Conservation (phyloP, 163 green algal species). For the Volvox carteri region DNA sequence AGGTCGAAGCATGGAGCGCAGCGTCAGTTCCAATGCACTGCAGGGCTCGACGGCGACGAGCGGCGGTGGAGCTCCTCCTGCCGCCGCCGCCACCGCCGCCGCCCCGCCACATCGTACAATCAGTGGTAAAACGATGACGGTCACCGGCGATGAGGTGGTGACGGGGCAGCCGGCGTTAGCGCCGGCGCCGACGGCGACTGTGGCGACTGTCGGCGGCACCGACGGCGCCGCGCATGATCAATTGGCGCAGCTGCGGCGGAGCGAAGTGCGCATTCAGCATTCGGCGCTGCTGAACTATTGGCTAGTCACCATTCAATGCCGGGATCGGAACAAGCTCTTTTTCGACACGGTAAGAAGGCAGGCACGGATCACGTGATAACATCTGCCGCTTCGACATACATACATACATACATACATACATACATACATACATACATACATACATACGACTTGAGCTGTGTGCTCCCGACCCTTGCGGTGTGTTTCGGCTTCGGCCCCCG, state of each 20-base stretch:
- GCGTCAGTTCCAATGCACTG: constrained; percentile 11
- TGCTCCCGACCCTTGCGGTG: too few species aligned
- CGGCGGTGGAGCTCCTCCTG: not conserved
- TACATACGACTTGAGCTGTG: too few species aligned
- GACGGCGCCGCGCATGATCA: constrained; percentile 17
- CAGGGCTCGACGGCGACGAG: not conserved
- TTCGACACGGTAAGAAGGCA: constrained; percentile 94
- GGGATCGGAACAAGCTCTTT: constrained; percentile 96
- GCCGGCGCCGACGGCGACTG: constrained; percentile 36
- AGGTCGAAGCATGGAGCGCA: not conserved
- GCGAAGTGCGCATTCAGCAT: constrained; percentile 81
- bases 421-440: too few species aligned
- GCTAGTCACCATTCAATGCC: constrained; percentile 88
- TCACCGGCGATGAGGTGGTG: constrained; percentile 27
- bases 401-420: too few species aligned
- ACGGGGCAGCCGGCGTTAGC: constrained; percentile 10
- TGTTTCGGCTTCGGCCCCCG: too few species aligned
- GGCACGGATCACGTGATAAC: too few species aligned
- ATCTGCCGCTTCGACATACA: too few species aligned
- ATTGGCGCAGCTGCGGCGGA: constrained; percentile 38
- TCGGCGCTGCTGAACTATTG: constrained; percentile 88
- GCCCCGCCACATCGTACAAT: not conserved
- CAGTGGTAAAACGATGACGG: constrained; percentile 28
- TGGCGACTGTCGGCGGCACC: not conserved
- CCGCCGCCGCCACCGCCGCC: not conserved